Evolutionary conservation across 768 basidiomycete genomes (phyloP).

Genomic region (Naganishia onofrii): DNA sequence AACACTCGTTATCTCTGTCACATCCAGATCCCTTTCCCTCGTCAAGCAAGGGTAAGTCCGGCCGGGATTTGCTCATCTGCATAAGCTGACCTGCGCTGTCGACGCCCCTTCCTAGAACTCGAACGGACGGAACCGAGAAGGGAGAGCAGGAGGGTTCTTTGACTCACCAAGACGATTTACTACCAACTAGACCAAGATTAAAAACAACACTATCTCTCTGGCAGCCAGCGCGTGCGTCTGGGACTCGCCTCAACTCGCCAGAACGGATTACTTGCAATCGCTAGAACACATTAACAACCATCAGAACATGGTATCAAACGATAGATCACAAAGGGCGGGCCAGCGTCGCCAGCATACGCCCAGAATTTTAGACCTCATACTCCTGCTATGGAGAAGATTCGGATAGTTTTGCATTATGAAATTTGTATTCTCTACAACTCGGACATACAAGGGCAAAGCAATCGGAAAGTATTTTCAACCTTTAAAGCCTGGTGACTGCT

Average conservation of each 20-base stretch:
- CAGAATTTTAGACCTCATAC: background rate
- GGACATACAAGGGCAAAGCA: background rate
- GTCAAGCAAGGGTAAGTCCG: background rate
- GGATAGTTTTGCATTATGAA: background rate
- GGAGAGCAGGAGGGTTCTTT: background rate
- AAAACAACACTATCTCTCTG: background rate
- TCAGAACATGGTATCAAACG: background rate
- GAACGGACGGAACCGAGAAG: background rate
- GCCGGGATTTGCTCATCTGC: too few species aligned
- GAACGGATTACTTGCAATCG: background rate
- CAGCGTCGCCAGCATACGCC: background rate
- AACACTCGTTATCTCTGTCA: background rate
- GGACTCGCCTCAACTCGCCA: background rate
- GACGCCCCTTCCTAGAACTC: background rate
- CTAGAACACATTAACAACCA: background rate
- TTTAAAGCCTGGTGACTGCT: slow-evolving; percentile 45
- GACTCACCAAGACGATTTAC: background rate
- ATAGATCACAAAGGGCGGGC: background rate
- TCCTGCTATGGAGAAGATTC: background rate
- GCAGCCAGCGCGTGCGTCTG: background rate
- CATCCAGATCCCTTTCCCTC: background rate
- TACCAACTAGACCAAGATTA: background rate
- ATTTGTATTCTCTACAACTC: slow-evolving; percentile 4
- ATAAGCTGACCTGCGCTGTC: background rate
- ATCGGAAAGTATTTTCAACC: background rate